Percentiles rank a stretch among this genome's conserved stretches.
Conservation (phyloP, 2,329 filamentous ascomycete species). For the Cercospora zeae-maydis region DNA sequence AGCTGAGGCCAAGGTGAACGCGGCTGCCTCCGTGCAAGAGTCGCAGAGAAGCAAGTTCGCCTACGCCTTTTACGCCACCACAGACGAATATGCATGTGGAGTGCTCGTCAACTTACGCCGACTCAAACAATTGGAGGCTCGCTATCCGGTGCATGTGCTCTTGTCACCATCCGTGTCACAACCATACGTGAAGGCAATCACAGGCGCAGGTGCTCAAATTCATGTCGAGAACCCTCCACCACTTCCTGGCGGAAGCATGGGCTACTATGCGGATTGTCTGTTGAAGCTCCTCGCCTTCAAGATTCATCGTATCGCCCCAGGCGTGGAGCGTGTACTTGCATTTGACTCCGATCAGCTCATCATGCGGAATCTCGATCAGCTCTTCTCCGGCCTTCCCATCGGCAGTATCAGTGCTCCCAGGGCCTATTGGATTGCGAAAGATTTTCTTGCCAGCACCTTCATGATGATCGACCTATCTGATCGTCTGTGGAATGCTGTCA, state of each 20-base stretch:
- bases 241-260: constrained; percentile 13
- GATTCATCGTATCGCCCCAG: constrained; percentile 27
- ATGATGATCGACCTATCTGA: constrained; percentile 31
- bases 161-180: constrained; percentile 20
- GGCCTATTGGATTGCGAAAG: constrained; percentile 32
- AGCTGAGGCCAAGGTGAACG: not conserved
- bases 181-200: constrained; percentile 23
- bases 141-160: constrained; percentile 30
- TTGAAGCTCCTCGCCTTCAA: constrained; percentile 33
- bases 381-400: constrained; percentile 29
- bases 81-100: constrained; percentile 31
- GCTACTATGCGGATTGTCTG: constrained; percentile 31
- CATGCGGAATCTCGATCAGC: constrained; percentile 29
- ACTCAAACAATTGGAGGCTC: constrained; percentile 22
- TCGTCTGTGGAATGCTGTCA: constrained; percentile 27
- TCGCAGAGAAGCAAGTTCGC: constrained; percentile 17
- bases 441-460: constrained; percentile 31
- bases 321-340: constrained; percentile 26
- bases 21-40: not conserved
- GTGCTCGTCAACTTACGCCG: constrained; percentile 33
- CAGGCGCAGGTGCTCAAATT: constrained; percentile 17
- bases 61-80: constrained; percentile 34
- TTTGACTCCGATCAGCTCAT: constrained; percentile 34
- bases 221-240: constrained; percentile 25
- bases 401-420: constrained; percentile 31